Percentiles rank a stretch among this genome's conserved stretches.
phyloP scores from a whole-genome alignment of 2,329 filamentous ascomycete genomes.

The Teratosphaeria gauchensis region DNA sequence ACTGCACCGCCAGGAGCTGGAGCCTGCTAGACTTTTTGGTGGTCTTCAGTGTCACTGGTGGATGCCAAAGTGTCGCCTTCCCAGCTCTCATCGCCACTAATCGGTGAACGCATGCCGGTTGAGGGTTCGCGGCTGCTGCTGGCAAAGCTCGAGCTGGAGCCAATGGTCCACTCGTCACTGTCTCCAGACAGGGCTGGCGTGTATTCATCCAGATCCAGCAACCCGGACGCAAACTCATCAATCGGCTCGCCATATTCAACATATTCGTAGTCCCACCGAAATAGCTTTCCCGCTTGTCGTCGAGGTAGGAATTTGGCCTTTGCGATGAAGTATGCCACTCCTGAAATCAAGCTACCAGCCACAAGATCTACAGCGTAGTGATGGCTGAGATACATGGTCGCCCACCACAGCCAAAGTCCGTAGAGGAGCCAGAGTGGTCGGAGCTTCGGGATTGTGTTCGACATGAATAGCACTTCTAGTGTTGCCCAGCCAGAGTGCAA shows the following conservation, averaged over 20 bases:
- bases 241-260: slow-evolving; percentile 67
- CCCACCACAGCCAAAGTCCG: slow-evolving; percentile 93
- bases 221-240: slow-evolving; percentile 41
- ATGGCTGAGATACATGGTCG: slow-evolving; percentile 95
- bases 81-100: slow-evolving; percentile 50
- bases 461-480: slow-evolving; percentile 85
- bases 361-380: slow-evolving; percentile 94
- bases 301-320: slow-evolving; percentile 73
- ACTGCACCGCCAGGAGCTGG: neutral
- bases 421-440: slow-evolving; percentile 73
- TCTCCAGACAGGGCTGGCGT: slow-evolving; percentile 43
- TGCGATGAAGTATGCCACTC: slow-evolving; percentile 69
- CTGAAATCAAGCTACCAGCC: slow-evolving; percentile 57
- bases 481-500: slow-evolving; percentile 85
- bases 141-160: slow-evolving; percentile 62
- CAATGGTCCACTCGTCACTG: slow-evolving; percentile 84
- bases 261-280: slow-evolving; percentile 93
- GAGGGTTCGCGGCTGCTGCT: slow-evolving; percentile 49
- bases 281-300: slow-evolving; percentile 72
- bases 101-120: slow-evolving; percentile 34
- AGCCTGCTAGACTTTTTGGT: neutral
- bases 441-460: slow-evolving; percentile 77
- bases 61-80: slow-evolving; percentile 45
- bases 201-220: slow-evolving; percentile 47
- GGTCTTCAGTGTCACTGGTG: slow-evolving; percentile 5